These are phyloP conservation scores for Echria macrotheca DNA, from an alignment of 495 filamentous ascomycete species.

Conservation along the genomic window DNA sequence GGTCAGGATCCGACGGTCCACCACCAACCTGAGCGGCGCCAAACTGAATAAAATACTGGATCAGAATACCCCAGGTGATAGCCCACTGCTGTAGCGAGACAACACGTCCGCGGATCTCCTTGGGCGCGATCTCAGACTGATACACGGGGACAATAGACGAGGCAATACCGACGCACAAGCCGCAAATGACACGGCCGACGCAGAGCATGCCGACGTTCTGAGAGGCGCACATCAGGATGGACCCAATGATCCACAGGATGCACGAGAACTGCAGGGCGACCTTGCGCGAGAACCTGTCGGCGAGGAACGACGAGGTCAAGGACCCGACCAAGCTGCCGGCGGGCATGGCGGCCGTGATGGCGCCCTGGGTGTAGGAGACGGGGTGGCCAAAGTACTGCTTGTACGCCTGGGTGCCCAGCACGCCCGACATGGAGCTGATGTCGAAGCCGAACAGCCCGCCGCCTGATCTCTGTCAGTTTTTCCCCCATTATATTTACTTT, in stretches of 20 bases:
- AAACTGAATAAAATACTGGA: conserved; percentile 42
- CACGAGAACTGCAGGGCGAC: conserved; percentile 61
- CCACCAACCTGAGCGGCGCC: conserved; percentile 57
- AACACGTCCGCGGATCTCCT: conserved; percentile 60
- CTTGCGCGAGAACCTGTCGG: conserved; percentile 60
- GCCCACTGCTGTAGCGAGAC: conserved; percentile 72
- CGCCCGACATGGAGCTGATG: conserved; percentile 67
- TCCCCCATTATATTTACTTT: no score
- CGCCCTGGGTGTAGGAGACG: conserved; percentile 56
- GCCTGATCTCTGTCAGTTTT: background rate
- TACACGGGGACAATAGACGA: conserved; percentile 81
- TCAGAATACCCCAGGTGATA: conserved; percentile 64
- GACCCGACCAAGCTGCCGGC: conserved; percentile 63
- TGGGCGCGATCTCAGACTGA: conserved; percentile 65
- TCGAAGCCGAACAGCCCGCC: conserved; percentile 53
- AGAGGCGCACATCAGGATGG: conserved; percentile 58
- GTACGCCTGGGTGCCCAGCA: conserved; percentile 66
- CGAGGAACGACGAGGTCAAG: conserved; percentile 57
- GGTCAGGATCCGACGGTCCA: background rate
- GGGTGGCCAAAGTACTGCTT: conserved; percentile 61
- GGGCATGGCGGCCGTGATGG: conserved; percentile 61
- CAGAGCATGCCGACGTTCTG: conserved; percentile 59
- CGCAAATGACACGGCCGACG: conserved; percentile 65
- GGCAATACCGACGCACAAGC: conserved; percentile 68
- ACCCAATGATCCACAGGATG: conserved; percentile 65